Base-by-base conservation (phyloP, 192 early-diverging fungal species). In the Diversispora eburnea region DNA sequence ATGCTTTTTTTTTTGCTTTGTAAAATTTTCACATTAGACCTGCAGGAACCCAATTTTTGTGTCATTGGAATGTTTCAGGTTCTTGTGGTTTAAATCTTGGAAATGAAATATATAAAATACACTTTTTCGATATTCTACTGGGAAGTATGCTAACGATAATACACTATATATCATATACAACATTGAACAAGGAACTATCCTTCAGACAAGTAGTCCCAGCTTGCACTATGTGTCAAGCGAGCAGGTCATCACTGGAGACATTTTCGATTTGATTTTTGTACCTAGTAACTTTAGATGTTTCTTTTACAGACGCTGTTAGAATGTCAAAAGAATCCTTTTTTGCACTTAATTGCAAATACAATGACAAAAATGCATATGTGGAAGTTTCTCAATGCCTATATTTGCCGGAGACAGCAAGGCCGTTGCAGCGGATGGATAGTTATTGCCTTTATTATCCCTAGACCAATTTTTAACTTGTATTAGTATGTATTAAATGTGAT, bases 291-390 rank as follows among this genome's bases (percentile, higher is more conserved):
- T 42, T 13, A 43, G 1, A 13, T 64, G 62, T 64, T 64, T 64
- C 33, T n/a, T 1, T 25, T 43, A 46, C n/a, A n/a, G n/a, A 8
- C 8, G 33, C 17, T 45, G 62, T 39, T 43, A 10, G 17, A 64
- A 6, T n/a, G 7, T 64, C 62, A 64, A 64, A 1, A 43, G 43
- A 64, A 12, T 42, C 62, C 13, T 45, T 19, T 46, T 4, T 45
- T 65, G 63, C 41, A 43, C 63, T 42, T 45, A 65, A 65, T 45
- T 42, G 46, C 63, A 42, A 45, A 45, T 65, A 65, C 41, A 65
- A 57, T 12, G 13, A 65, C 41, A 65, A 65, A 65, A 46, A 65
- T 46, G 63, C 63, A 65, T 46, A 65, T 65, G 13, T 15, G n/a
- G 63, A 46, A 47, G 46, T 46, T 43, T 15, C 12, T 42, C 46